Percentiles rank a stretch among this genome's conserved stretches.
phyloP scores from a whole-genome alignment of 2,329 filamentous ascomycete genomes.

The Arthrocladium fulminans region DNA sequence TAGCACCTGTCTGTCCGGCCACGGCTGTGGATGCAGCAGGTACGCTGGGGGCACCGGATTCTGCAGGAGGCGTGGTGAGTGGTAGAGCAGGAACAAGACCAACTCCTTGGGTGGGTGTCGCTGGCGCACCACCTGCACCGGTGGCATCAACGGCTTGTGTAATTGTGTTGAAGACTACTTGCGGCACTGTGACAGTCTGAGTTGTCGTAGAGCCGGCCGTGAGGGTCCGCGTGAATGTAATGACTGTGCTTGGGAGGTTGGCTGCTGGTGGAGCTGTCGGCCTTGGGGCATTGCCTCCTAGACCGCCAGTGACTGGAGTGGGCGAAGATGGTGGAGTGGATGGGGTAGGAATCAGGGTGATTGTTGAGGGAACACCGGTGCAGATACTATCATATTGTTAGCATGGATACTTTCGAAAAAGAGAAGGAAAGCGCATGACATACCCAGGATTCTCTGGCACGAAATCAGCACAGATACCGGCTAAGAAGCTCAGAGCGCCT shows the following conservation, averaged over 20 bases:
- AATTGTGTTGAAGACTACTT: slow-evolving; percentile 32
- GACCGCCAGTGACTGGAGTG: slow-evolving; percentile 29
- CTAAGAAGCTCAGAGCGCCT: slow-evolving; percentile 70
- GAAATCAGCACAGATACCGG: slow-evolving; percentile 77
- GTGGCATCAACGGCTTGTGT: slow-evolving; percentile 18
- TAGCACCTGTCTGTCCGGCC: background rate
- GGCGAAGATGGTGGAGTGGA: slow-evolving; percentile 35
- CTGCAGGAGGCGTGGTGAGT: slow-evolving; percentile 1
- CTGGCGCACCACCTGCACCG: background rate
- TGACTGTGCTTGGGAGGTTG: slow-evolving; percentile 30
- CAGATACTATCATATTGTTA: slow-evolving; percentile 58
- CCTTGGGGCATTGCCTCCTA: background rate
- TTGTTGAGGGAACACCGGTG: slow-evolving; percentile 59
- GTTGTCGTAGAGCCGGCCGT: slow-evolving; percentile 24
- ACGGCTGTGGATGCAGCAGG: background rate
- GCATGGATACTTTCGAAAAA: background rate
- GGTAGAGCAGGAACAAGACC: slow-evolving; percentile 16
- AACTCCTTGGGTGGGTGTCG: slow-evolving; percentile 5
- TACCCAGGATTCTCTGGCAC: slow-evolving; percentile 52
- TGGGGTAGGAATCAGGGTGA: slow-evolving; percentile 46
- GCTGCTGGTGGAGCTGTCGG: slow-evolving; percentile 9
- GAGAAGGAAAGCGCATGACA: no score
- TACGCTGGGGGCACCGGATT: background rate
- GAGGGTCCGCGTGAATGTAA: slow-evolving; percentile 30
- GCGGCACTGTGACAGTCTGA: slow-evolving; percentile 35